Conservation (phyloP, 2,329 filamentous ascomycete species). For the Davidsoniella eucalypti region DNA sequence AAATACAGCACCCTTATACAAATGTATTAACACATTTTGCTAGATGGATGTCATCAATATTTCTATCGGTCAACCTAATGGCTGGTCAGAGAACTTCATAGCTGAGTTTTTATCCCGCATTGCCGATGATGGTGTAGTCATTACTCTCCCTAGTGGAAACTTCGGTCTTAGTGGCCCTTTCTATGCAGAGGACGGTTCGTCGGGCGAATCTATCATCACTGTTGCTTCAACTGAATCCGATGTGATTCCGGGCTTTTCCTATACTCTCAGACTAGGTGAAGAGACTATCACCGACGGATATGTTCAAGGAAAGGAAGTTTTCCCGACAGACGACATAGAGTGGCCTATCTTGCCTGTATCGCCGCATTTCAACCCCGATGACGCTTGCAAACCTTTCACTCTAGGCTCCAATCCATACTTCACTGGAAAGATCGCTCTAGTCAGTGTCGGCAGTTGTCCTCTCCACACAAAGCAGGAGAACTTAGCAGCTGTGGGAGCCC, state of each 20-base stretch:
- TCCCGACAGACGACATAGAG: too few species aligned
- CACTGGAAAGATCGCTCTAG: slow-evolving; percentile 15
- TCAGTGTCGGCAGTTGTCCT: slow-evolving; percentile 21
- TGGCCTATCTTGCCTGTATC: too few species aligned
- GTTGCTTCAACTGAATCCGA: slow-evolving; percentile 22
- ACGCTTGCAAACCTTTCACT: slow-evolving; percentile 18
- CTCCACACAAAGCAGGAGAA: slow-evolving; percentile 18
- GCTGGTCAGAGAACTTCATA: slow-evolving; percentile 26
- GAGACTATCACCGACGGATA: too few species aligned
- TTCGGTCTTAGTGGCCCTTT: slow-evolving; percentile 31
- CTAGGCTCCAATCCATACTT: slow-evolving; percentile 14
- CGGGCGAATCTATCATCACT: slow-evolving; percentile 25
- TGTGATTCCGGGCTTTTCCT: slow-evolving; percentile 6
- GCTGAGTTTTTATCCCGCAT: slow-evolving; percentile 25
- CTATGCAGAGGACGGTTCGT: slow-evolving; percentile 24
- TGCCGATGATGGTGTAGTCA: slow-evolving; percentile 29
- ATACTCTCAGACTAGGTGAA: not conserved
- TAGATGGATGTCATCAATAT: slow-evolving; percentile 25
- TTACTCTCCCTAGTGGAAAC: slow-evolving; percentile 35
- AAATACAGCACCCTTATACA: too few species aligned
- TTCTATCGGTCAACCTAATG: slow-evolving; percentile 23
- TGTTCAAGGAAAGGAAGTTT: too few species aligned
- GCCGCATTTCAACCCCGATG: slow-evolving; percentile 15
- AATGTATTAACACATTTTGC: not conserved
- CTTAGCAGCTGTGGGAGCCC: slow-evolving; percentile 16